Evolutionary conservation across 805 yeast species (phyloP), one percentile per base, ranked within the genome.

Genomic region (Cyberlindnera subsufficiens): DNA sequence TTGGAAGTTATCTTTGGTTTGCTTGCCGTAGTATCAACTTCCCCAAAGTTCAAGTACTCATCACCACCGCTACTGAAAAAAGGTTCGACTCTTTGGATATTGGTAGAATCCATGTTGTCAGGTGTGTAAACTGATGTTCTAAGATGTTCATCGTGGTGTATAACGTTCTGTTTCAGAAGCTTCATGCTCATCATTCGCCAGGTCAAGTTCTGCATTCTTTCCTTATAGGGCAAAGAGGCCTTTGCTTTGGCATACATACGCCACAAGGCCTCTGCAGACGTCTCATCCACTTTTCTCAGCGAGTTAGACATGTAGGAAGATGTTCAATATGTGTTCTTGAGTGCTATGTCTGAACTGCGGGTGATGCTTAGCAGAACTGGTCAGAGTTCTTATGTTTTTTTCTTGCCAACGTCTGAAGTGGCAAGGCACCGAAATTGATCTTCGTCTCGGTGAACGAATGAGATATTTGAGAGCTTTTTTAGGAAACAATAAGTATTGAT

Each of bases 131-230:
- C 27, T 9, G 27, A 11, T 2, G 27, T 11, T 22, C 11, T 22
- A 11, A 11, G 38, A 18, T 25, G 17, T 36, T 22, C 14, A 16
- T 14, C 39, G 16, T 11, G 19, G 16, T 18, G 35, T 18, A 33
- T 15, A 9, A 33, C 30, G 13, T 20, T 13, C 38, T 44, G 40
- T 34, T 42, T 50, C 19, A 50, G 15, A 5, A 50, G 46, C 49
- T 58, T 72, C 51, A 82, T 67, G 35, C 72, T 77, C 90, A 88
- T 82, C 78, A 88, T 74, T 45, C 96, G 67, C 96, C 96, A 88
- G 9, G 95, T 80, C 42, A 88, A 63, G 58, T 89, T 89, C 56
- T 85, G 87, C 80, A 89, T 83, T 39, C 96, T 68, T 22, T 78
- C 74, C 42, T 76, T 74, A 59, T 86, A 80, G 1, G 96, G 95